phyloP scores from a whole-genome alignment of 176 grass and related monocot species.

The Avena atlantica region DNA sequence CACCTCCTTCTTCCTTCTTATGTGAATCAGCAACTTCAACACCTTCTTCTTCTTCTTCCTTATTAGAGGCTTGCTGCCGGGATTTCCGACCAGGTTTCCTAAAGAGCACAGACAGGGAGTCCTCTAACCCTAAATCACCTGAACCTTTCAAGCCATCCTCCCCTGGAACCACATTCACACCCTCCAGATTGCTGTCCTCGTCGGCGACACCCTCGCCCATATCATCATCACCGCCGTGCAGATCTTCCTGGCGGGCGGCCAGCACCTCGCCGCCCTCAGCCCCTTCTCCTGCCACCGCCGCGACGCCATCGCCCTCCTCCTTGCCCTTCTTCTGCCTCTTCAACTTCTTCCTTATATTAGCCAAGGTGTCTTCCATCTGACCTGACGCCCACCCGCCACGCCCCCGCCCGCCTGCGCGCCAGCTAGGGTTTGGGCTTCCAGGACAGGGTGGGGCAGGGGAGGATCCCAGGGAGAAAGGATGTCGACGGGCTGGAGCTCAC shows the following conservation, averaged over 20 bases:
- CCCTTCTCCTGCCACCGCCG: constrained; percentile 37
- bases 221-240: constrained; percentile 40
- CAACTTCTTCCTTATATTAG: constrained; percentile 84
- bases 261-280: constrained; percentile 41
- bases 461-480: background rate
- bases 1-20: constrained; percentile 49
- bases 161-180: constrained; percentile 28
- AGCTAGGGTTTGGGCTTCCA: constrained; percentile 33
- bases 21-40: constrained; percentile 38
- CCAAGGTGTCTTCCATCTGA: constrained; percentile 92
- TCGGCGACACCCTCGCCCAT: constrained; percentile 27
- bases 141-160: constrained; percentile 38
- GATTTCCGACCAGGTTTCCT: constrained; percentile 54
- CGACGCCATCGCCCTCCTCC: constrained; percentile 18
- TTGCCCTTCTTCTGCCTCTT: constrained; percentile 81
- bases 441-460: background rate
- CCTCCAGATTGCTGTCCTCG: constrained; percentile 45
- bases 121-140: constrained; percentile 60
- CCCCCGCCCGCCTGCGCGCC: constrained; percentile 5
- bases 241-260: constrained; percentile 41
- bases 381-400: constrained; percentile 35
- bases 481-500: constrained; percentile 13
- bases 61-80: constrained; percentile 46
- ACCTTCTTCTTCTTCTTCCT: constrained; percentile 47
- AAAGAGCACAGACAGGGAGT: constrained; percentile 70